These are phyloP conservation scores for Epichloe sibirici DNA, from an alignment of 2,329 filamentous ascomycete species.

Conservation along the genomic window DNA sequence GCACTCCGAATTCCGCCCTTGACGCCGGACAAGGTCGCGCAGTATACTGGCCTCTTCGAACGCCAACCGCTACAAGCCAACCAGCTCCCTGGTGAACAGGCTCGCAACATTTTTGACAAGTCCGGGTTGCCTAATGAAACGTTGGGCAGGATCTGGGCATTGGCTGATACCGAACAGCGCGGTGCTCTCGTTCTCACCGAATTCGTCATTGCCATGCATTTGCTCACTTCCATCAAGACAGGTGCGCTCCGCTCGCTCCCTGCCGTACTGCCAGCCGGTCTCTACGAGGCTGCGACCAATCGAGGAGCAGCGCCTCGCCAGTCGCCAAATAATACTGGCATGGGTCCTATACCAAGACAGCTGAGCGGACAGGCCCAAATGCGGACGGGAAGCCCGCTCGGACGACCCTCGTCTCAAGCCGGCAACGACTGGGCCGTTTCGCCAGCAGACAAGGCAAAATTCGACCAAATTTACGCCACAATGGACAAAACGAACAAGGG, in stretches of 20 bases:
- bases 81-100: slow-evolving; percentile 70
- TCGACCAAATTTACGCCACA: slow-evolving; percentile 73
- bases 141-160: slow-evolving; percentile 89
- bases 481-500: slow-evolving; percentile 74
- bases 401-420: slow-evolving; percentile 33
- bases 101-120: slow-evolving; percentile 91
- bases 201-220: slow-evolving; percentile 97
- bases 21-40: slow-evolving; percentile 74
- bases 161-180: slow-evolving; percentile 87
- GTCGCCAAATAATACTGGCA: slow-evolving; percentile 37
- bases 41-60: slow-evolving; percentile 85
- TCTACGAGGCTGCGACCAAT: slow-evolving; percentile 83
- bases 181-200: slow-evolving; percentile 78
- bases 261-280: slow-evolving; percentile 63
- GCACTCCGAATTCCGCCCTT: slow-evolving; percentile 81
- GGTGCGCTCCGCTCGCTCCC: slow-evolving; percentile 71
- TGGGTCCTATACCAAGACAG: slow-evolving; percentile 68
- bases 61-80: slow-evolving; percentile 65
- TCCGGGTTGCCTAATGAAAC: slow-evolving; percentile 81
- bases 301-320: slow-evolving; percentile 38
- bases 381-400: slow-evolving; percentile 48
- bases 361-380: slow-evolving; percentile 59
- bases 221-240: slow-evolving; percentile 83
- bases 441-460: slow-evolving; percentile 72
- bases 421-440: slow-evolving; percentile 67